Conservation (phyloP, 495 filamentous ascomycete species). For the Articulospora tetracladia region DNA sequence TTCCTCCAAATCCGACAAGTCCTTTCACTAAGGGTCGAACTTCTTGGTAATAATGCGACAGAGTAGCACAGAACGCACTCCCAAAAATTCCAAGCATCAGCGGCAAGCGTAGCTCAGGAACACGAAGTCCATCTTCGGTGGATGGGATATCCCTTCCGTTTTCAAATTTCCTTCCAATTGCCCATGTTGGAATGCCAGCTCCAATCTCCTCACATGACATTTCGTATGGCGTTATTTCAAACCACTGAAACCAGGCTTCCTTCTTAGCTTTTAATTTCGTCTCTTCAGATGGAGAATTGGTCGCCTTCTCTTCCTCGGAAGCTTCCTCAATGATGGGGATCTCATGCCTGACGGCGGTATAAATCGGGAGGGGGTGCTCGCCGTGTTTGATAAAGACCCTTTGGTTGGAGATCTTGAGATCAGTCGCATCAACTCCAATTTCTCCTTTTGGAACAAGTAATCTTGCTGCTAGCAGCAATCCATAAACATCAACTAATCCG, state of each 20-base stretch:
- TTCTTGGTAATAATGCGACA: constrained; percentile 95
- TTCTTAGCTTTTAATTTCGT: constrained; percentile 61
- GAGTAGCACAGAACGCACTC: constrained; percentile 89
- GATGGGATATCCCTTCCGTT: constrained; percentile 61
- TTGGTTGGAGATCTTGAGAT: constrained; percentile 89
- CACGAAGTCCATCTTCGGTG: constrained; percentile 48
- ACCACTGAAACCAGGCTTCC: constrained; percentile 97
- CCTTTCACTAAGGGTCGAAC: constrained; percentile 73
- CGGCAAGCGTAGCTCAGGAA: constrained; percentile 80
- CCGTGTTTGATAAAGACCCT: constrained; percentile 66
- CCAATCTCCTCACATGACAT: constrained; percentile 87
- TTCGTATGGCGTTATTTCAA: constrained; percentile 93
- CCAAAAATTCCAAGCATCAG: constrained; percentile 90
- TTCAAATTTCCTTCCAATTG: constrained; percentile 77
- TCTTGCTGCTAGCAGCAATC: constrained; percentile 76
- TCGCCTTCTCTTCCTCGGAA: constrained; percentile 39
- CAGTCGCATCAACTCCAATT: constrained; percentile 63
- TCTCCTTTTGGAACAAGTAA: constrained; percentile 84
- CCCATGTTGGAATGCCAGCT: constrained; percentile 94
- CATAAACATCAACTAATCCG: constrained; percentile 90
- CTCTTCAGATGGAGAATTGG: constrained; percentile 34
- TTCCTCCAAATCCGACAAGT: constrained; percentile 65
- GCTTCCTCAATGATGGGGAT: constrained; percentile 63
- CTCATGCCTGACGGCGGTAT: constrained; percentile 91
- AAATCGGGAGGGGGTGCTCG: constrained; percentile 84